Evolutionary conservation across 805 yeast genomes (phyloP).

Genomic region (Starmerella tilneyi): DNA sequence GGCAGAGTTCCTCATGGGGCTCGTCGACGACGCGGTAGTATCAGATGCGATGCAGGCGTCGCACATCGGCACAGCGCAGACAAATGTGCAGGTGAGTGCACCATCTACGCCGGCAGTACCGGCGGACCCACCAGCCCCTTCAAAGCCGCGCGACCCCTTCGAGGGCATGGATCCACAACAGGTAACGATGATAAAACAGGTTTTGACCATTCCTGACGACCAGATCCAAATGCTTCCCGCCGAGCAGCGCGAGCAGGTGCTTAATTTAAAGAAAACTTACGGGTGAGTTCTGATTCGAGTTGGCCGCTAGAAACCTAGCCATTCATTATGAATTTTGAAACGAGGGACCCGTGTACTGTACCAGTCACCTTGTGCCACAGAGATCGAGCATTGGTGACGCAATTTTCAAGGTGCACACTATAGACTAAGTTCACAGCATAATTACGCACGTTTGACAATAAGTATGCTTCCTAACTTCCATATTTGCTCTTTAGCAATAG

Average conservation of each 20-base stretch:
- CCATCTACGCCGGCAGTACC: constrained; percentile 1
- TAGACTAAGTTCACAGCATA: too few species aligned
- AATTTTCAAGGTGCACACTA: too few species aligned
- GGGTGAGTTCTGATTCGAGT: too few species aligned
- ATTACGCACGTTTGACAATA: too few species aligned
- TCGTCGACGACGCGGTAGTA: constrained; percentile 28
- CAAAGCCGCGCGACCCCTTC: constrained; percentile 18
- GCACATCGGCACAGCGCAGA: constrained; percentile 9
- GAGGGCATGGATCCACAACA: constrained; percentile 34
- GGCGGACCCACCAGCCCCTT: constrained; percentile 2
- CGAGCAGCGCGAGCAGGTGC: constrained; percentile 34
- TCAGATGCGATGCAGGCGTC: constrained; percentile 20
- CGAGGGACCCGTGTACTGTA: too few species aligned
- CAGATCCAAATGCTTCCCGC: constrained; percentile 41
- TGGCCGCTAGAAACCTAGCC: too few species aligned
- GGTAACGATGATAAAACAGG: constrained; percentile 40
- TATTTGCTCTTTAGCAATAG: too few species aligned
- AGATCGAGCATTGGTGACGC: too few species aligned
- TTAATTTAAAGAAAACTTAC: constrained; percentile 20
- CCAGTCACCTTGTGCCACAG: too few species aligned
- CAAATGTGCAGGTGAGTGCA: constrained; percentile 7
- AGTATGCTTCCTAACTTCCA: too few species aligned
- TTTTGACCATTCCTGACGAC: constrained; percentile 40
- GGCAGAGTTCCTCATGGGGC: constrained; percentile 40
- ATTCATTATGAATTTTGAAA: too few species aligned